Evolutionary conservation across 2,329 filamentous ascomycete genomes (phyloP).

Genomic region (Acrocalymma vagum): DNA sequence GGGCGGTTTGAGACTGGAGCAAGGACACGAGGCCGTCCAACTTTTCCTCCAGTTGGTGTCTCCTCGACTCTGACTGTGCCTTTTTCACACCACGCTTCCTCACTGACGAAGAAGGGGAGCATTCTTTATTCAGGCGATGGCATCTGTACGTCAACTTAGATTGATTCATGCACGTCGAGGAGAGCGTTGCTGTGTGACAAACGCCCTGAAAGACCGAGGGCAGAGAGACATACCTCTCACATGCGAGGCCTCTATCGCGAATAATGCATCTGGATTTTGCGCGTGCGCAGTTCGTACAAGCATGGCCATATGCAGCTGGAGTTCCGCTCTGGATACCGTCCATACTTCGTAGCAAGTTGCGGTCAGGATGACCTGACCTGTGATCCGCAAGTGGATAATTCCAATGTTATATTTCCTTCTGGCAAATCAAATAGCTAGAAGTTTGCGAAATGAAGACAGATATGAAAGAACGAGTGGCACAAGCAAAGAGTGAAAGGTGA

Average conservation of each 20-base stretch:
- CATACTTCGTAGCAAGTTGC: neutral
- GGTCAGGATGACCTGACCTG: neutral
- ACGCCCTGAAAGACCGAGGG: too few species aligned
- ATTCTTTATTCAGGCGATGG: constrained; percentile 26
- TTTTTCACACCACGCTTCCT: constrained; percentile 18
- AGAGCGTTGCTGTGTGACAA: too few species aligned
- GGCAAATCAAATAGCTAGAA: too few species aligned
- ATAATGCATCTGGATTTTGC: constrained; percentile 18
- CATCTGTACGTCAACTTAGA: too few species aligned
- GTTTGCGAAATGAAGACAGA: too few species aligned
- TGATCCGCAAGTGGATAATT: neutral
- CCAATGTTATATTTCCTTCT: too few species aligned
- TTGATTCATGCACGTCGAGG: too few species aligned
- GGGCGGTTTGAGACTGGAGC: constrained; percentile 32
- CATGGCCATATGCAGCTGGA: constrained; percentile 18
- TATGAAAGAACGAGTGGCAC: too few species aligned
- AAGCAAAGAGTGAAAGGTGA: too few species aligned
- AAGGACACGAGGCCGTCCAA: constrained; percentile 38
- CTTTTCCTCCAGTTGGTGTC: constrained; percentile 38
- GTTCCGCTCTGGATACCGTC: neutral
- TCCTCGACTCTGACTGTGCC: constrained; percentile 8
- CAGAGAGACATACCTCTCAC: constrained; percentile 17
- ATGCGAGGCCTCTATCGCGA: constrained; percentile 7
- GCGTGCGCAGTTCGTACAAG: constrained; percentile 20
- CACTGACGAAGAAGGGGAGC: constrained; percentile 15